Evolutionary conservation across 345 rosid genomes (phyloP).

Genomic region (Eucalyptus erythrocorys): DNA sequence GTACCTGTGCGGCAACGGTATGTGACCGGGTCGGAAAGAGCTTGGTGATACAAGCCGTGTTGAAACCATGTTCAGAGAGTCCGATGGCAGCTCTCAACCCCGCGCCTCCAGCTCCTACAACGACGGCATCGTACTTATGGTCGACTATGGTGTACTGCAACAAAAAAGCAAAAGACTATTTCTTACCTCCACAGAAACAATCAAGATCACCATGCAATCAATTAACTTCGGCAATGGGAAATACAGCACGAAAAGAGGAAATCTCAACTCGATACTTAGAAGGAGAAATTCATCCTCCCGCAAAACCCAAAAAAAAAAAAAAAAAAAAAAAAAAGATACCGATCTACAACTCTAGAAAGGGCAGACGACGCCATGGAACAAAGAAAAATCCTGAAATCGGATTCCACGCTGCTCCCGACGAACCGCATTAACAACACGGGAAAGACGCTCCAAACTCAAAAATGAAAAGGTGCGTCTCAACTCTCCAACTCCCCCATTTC

Average conservation of each 20-base stretch:
- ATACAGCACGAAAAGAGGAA: not conserved
- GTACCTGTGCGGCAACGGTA: slow-evolving; percentile 98
- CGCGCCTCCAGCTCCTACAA: slow-evolving; percentile 98
- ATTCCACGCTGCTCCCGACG: not conserved
- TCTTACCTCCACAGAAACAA: not conserved
- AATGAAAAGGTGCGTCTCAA: not conserved
- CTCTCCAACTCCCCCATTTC: not conserved
- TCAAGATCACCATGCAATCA: not conserved
- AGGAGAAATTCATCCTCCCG: not conserved
- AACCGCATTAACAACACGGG: not conserved
- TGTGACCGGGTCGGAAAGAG: slow-evolving; percentile 96
- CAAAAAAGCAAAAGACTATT: not conserved
- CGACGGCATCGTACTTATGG: slow-evolving; percentile 93
- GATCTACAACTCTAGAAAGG: not conserved
- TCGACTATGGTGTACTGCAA: slow-evolving; percentile 66
- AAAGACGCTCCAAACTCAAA: not conserved
- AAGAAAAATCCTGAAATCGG: not conserved
- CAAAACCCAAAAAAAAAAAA: not conserved
- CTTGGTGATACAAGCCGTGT: slow-evolving; percentile 98
- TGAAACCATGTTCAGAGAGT: slow-evolving; percentile 97
- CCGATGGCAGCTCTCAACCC: slow-evolving; percentile 97
- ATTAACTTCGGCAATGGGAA: not conserved
- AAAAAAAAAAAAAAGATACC: not conserved
- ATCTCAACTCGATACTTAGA: not conserved
- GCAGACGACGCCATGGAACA: not conserved